phyloP scores from a whole-genome alignment of 805 yeast genomes.

The Suhomyces prunicola region DNA sequence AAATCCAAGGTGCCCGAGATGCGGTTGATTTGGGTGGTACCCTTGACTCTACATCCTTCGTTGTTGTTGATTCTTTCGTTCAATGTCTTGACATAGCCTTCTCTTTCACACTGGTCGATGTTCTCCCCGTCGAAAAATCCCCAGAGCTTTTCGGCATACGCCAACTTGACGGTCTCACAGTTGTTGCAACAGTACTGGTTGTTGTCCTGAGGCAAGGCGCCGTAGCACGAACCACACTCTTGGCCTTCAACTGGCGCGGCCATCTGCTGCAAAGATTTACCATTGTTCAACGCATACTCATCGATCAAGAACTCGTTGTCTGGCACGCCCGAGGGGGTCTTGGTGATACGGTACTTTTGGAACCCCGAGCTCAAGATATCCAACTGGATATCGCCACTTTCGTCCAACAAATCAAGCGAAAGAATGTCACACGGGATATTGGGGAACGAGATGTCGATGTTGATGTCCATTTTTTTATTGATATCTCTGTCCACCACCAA shows the following conservation, averaged over 20 bases:
- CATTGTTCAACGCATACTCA: conserved; percentile 19
- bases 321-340: conserved; percentile 41
- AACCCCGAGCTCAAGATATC: conserved; percentile 73
- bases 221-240: conserved; percentile 90
- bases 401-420: conserved; percentile 84
- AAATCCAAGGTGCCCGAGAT: conserved; percentile 90
- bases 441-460: conserved; percentile 80
- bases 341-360: conserved; percentile 59
- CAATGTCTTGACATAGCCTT: conserved; percentile 73
- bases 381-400: conserved; percentile 77
- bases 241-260: conserved; percentile 34
- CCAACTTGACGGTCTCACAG: conserved; percentile 76
- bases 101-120: conserved; percentile 86
- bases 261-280: conserved; percentile 23
- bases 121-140: conserved; percentile 85
- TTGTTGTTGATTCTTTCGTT: conserved; percentile 47
- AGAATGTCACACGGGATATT: conserved; percentile 80
- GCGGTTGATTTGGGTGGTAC: conserved; percentile 75
- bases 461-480: conserved; percentile 70
- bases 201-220: conserved; percentile 62
- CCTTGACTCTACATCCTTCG: conserved; percentile 89
- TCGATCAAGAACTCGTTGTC: conserved; percentile 29
- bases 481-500: conserved; percentile 84
- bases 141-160: conserved; percentile 80
- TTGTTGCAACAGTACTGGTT: conserved; percentile 73